A percentile compares a stretch with the other conserved stretches of the same genome.
These are phyloP conservation scores for Coniochaeta hoffmannii DNA, from an alignment of 2,329 filamentous ascomycete species.

Conservation along the genomic window DNA sequence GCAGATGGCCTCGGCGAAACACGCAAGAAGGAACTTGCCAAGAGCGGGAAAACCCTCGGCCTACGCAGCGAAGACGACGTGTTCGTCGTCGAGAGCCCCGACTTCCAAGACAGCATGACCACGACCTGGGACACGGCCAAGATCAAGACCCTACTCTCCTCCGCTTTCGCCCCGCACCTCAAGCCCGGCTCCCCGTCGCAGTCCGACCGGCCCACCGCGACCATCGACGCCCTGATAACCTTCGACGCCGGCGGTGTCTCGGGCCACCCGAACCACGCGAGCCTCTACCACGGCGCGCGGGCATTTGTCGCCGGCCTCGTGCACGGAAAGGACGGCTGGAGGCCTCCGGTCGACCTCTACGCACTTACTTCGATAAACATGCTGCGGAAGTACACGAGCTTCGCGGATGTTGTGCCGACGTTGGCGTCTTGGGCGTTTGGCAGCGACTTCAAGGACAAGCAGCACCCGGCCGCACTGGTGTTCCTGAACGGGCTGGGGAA, in stretches of 20 bases:
- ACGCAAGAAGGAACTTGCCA: conserved; percentile 74
- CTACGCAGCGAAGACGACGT: conserved; percentile 70
- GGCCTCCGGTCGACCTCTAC: conserved; percentile 75
- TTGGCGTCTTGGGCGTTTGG: conserved; percentile 47
- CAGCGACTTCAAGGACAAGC: conserved; percentile 24
- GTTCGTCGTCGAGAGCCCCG: conserved; percentile 72
- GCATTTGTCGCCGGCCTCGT: conserved; percentile 63
- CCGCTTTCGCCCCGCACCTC: conserved; percentile 65
- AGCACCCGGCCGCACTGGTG: conserved; percentile 54
- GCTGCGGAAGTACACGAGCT: conserved; percentile 70
- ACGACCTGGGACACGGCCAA: conserved; percentile 64
- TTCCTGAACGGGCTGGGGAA: conserved; percentile 62
- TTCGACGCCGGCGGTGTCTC: conserved; percentile 83
- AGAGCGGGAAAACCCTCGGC: conserved; percentile 72
- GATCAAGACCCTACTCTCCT: conserved; percentile 62
- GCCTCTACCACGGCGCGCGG: conserved; percentile 74
- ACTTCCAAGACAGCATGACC: conserved; percentile 89
- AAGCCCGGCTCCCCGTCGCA: conserved; percentile 22
- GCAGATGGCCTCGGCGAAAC: conserved; percentile 81
- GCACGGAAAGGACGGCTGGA: conserved; percentile 54
- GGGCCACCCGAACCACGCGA: conserved; percentile 87
- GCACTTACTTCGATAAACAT: conserved; percentile 69
- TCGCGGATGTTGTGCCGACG: conserved; percentile 71
- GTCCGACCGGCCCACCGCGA: conserved; percentile 32
- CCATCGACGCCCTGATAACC: conserved; percentile 78